Evolutionary conservation across 257 asterid genomes (phyloP).

Genomic region (Gardenia jasminoides): DNA sequence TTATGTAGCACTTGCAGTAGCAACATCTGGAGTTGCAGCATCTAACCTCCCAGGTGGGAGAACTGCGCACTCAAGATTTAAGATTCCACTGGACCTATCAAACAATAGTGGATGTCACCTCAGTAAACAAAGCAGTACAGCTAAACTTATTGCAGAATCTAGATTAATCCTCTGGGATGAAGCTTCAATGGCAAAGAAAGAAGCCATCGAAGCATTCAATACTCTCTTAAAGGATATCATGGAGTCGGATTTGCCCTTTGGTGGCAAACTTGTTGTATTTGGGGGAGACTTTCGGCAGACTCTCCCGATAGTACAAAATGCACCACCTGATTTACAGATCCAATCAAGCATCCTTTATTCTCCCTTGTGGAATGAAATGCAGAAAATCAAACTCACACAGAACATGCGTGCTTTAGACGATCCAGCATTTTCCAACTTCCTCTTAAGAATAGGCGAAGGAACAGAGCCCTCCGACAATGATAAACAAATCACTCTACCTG

Average conservation of each 20-base stretch:
- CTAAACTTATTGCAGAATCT: not conserved
- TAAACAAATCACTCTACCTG: not conserved
- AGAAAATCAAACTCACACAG: not conserved
- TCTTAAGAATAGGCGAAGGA: not conserved
- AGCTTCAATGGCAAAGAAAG: not conserved
- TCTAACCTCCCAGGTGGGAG: too few relatives aligned
- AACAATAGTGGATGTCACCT: not conserved
- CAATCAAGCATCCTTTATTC: not conserved
- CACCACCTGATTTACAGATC: not conserved
- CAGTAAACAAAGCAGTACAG: not conserved
- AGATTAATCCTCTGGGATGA: not conserved
- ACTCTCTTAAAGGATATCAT: not conserved
- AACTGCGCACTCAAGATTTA: not conserved
- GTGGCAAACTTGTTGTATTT: not conserved
- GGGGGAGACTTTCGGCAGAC: slow-evolving; percentile 2
- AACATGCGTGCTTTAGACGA: not conserved
- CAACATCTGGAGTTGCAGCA: not conserved
- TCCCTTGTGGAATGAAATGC: not conserved
- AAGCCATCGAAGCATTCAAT: not conserved
- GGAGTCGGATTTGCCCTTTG: not conserved
- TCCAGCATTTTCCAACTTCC: not conserved
- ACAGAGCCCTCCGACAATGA: not conserved
- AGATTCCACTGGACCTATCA: not conserved
- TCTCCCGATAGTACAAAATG: not conserved
- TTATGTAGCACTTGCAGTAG: not conserved